Base-by-base conservation (phyloP, 139 green algal species). In the Pseudopediastrum boryanum region DNA sequence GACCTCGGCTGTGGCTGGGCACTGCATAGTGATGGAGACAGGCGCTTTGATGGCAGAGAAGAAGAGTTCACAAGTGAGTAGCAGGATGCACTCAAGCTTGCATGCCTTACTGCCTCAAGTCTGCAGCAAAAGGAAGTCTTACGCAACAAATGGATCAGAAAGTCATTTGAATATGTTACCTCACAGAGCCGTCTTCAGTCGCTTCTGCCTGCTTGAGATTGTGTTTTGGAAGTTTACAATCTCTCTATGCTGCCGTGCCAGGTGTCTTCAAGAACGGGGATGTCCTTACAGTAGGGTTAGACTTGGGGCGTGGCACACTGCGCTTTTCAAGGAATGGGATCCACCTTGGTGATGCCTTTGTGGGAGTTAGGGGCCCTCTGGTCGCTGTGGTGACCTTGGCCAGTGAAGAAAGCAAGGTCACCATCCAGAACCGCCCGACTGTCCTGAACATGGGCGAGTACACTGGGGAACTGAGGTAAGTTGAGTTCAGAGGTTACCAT, bases 381-480 rank as follows among this genome's bases (percentile, higher is more conserved):
- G 87, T 92, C 69, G 79, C 87, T 16, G 87, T 84, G 2, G 83
- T 87, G 35, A 92, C 87, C 1, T 81, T 89, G 78, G 84, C 84
- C 35, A 87, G 83, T 46, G 84, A 89, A 71, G 87, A 92, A 63
- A 84, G 56, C 80, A 92, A 92, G 75, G 79, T 92, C 19, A 92
- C 87, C 12, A 92, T 92, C 59, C 87, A 91, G 80, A 91, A 91
- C 83, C 72, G 87, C 21, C 87, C 87, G 10, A 91, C 87, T 3
- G 87, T 92, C 41, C 81, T 92, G 41, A 89, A 92, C 71, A 88
- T 85, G 39, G 87, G 87, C 16, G 87, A 92, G 48, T 92, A 92
- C 75, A 88, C 67, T 12, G 87, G 87, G 13, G 87, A 88, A 81
- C 77, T 91, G 3, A 84, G 83, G 82, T 83, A 19, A 19, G 73